phyloP scores from a whole-genome alignment of 176 grass and related monocot genomes.

The Zizania latifolia region DNA sequence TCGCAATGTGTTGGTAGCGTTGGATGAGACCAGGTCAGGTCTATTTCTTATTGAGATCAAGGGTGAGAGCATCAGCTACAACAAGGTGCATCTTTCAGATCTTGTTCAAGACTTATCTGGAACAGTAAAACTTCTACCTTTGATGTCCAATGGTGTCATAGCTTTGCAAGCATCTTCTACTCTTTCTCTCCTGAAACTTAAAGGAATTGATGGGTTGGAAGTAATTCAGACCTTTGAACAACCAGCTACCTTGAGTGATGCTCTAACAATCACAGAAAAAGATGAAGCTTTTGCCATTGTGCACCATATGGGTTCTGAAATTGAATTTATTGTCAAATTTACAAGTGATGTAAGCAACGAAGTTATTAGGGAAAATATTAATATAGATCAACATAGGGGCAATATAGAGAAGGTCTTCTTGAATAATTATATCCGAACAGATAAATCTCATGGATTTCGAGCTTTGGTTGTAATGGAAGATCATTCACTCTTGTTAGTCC shows the following conservation, averaged over 20 bases:
- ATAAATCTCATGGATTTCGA: slow-evolving; percentile 95
- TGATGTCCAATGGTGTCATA: slow-evolving; percentile 61
- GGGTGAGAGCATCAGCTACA: slow-evolving; percentile 50
- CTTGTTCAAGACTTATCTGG: slow-evolving; percentile 58
- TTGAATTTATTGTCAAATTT: slow-evolving; percentile 62
- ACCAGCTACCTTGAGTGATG: slow-evolving; percentile 53
- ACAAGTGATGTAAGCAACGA: slow-evolving; percentile 47
- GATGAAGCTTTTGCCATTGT: slow-evolving; percentile 69
- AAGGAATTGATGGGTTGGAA: slow-evolving; percentile 56
- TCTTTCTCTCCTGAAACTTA: slow-evolving; percentile 57
- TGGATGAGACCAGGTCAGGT: slow-evolving; percentile 62
- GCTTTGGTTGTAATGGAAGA: slow-evolving; percentile 97
- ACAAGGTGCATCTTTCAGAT: slow-evolving; percentile 46
- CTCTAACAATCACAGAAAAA: slow-evolving; percentile 61
- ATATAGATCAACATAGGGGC: slow-evolving; percentile 60
- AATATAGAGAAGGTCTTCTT: slow-evolving; percentile 71
- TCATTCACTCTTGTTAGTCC: slow-evolving; percentile 76
- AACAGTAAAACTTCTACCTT: slow-evolving; percentile 46
- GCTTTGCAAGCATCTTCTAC: slow-evolving; percentile 55
- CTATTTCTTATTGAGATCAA: slow-evolving; percentile 67
- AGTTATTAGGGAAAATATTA: slow-evolving; percentile 56
- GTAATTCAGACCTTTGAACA: slow-evolving; percentile 57
- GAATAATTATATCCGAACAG: slow-evolving; percentile 86
- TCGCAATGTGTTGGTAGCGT: slow-evolving; percentile 52
- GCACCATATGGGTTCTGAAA: slow-evolving; percentile 55